A percentile compares a stretch with the other conserved stretches of the same genome.
These are phyloP conservation scores for Trichoderma brevicompactum DNA, from an alignment of 2,329 filamentous ascomycete genomes.

Conservation along the genomic window DNA sequence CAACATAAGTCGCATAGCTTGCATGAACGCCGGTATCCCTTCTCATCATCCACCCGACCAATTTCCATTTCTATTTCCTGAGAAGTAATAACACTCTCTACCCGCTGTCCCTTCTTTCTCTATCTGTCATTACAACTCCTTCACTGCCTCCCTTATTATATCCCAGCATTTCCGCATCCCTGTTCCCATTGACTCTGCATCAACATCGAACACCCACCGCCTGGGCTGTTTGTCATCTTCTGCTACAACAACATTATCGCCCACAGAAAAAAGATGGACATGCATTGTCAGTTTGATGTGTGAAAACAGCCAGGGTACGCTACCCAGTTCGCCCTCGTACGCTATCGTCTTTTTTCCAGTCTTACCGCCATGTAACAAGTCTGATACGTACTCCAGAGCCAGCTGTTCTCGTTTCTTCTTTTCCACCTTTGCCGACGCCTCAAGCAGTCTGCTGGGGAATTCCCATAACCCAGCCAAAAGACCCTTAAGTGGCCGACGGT, in stretches of 20 bases:
- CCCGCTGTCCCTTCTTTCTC: neutral
- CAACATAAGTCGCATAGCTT: neutral
- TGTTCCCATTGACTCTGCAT: constrained; percentile 60
- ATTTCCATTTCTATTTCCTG: neutral
- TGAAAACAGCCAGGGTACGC: constrained; percentile 61
- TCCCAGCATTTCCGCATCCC: constrained; percentile 64
- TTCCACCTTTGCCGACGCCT: constrained; percentile 33
- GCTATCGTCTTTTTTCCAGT: constrained; percentile 32
- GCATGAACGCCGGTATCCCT: neutral
- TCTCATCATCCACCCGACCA: neutral
- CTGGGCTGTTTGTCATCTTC: constrained; percentile 39
- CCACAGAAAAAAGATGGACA: constrained; percentile 55
- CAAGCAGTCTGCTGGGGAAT: constrained; percentile 53
- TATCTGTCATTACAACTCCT: neutral
- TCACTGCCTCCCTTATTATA: constrained; percentile 41
- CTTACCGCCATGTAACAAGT: constrained; percentile 33
- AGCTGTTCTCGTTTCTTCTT: constrained; percentile 42
- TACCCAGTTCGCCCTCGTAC: constrained; percentile 51
- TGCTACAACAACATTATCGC: constrained; percentile 21
- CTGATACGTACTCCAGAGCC: constrained; percentile 44
- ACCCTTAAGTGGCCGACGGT: constrained; percentile 57
- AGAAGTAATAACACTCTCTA: neutral
- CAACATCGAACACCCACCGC: constrained; percentile 47
- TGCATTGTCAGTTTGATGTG: constrained; percentile 63
- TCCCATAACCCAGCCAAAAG: constrained; percentile 62